Percentiles rank a stretch among this genome's conserved stretches.
Evolutionary conservation across 257 asterid genomes (phyloP).

Genomic region (Ocimum tenuiflorum): DNA sequence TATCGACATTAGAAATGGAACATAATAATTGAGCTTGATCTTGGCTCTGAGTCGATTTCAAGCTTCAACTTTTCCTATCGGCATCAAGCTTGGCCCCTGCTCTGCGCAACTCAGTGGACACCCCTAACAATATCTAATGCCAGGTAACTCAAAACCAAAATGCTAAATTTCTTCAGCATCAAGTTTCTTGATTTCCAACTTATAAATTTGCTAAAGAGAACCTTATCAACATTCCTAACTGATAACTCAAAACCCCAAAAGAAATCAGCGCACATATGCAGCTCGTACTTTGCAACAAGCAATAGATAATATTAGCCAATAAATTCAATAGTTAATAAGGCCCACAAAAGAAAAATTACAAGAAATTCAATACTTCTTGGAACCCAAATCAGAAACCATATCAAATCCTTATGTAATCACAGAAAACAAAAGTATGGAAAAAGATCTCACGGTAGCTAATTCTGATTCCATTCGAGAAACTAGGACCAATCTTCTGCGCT

Average conservation of each 20-base stretch:
- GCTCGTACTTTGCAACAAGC: background rate
- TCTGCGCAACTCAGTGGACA: too few species aligned
- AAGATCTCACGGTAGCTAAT: slow-evolving; percentile 46
- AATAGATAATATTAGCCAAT: background rate
- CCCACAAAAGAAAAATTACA: too few species aligned
- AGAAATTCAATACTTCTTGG: background rate
- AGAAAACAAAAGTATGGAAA: background rate
- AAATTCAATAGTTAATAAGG: too few species aligned
- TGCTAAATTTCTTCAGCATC: background rate
- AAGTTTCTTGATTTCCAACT: background rate
- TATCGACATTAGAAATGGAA: too few species aligned
- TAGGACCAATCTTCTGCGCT: slow-evolving; percentile 52
- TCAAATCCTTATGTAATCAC: background rate
- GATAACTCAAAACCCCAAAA: background rate
- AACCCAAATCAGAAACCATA: background rate
- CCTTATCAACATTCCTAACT: background rate
- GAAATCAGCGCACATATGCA: background rate
- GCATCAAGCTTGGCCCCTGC: too few species aligned
- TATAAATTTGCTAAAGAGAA: background rate
- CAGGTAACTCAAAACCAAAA: background rate
- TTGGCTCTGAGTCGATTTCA: too few species aligned
- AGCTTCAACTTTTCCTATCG: too few species aligned
- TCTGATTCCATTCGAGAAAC: slow-evolving; percentile 63
- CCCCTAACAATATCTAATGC: slow-evolving; percentile 18
- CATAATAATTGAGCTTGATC: too few species aligned